Conservation (phyloP, 2,329 filamentous ascomycete genomes). For the Aspergillus oerlinghausenensis region DNA sequence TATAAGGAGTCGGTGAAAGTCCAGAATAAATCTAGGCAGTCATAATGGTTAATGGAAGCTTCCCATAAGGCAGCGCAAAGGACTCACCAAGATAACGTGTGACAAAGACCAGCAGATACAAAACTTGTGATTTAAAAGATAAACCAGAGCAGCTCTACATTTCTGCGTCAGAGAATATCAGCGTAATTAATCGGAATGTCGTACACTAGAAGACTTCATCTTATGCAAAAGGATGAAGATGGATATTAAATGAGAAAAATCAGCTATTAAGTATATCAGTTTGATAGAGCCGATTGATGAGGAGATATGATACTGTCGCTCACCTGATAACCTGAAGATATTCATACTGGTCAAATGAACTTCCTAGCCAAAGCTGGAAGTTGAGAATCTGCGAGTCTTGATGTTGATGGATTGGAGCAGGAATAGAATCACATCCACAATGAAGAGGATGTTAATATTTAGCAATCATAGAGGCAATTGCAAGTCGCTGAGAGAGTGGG, state of each 20-base stretch:
- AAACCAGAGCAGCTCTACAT: conserved; percentile 88
- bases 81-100: conserved; percentile 78
- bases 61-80: neutral
- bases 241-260: conserved; percentile 91
- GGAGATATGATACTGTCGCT: neutral
- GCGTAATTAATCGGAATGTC: conserved; percentile 24
- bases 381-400: neutral
- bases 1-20: conserved; percentile 75
- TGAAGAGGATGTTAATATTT: neutral
- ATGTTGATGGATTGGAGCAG: neutral
- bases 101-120: conserved; percentile 91
- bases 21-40: conserved; percentile 71
- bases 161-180: conserved; percentile 6
- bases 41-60: conserved; percentile 1
- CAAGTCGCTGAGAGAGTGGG: neutral
- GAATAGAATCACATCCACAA: neutral
- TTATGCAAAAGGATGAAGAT: conserved; percentile 95
- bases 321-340: conserved; percentile 65
- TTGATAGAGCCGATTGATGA: neutral
- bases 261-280: conserved; percentile 53
- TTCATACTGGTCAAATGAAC: conserved; percentile 52
- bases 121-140: conserved; percentile 96
- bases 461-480: neutral
- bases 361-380: neutral
- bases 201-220: conserved; percentile 87